Evolutionary conservation across 805 yeast genomes (phyloP).

Genomic region (Priceomyces fermenticarens): DNA sequence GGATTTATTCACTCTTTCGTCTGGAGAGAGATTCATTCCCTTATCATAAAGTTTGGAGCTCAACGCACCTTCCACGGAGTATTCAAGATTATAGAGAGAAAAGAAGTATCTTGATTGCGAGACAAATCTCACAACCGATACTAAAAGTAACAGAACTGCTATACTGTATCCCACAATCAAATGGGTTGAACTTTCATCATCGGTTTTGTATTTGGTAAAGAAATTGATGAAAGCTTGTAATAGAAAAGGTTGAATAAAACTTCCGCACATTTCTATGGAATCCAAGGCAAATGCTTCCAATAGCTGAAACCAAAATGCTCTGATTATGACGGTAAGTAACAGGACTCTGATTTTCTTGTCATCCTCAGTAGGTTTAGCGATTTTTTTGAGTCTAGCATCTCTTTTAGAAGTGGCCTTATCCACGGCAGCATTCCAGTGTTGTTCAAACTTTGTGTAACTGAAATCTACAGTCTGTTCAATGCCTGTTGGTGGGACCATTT

Average conservation of each 20-base stretch:
- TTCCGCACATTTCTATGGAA: constrained; percentile 18
- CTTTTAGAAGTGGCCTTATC: constrained; percentile 9
- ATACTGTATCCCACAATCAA: constrained; percentile 23
- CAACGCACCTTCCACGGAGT: constrained; percentile 17
- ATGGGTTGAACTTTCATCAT: constrained; percentile 8
- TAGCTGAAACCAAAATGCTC: constrained; percentile 13
- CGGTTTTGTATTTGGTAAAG: constrained; percentile 15
- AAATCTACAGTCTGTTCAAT: constrained; percentile 12
- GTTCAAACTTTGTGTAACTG: constrained; percentile 16
- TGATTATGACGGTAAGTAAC: constrained; percentile 18
- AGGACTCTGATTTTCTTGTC: constrained; percentile 16
- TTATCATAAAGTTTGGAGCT: constrained; percentile 25
- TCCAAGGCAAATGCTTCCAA: constrained; percentile 14
- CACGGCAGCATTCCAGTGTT: constrained; percentile 20
- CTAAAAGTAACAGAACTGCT: constrained; percentile 22
- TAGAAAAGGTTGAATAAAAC: constrained; percentile 27
- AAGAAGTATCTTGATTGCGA: constrained; percentile 20
- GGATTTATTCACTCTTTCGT: constrained; percentile 26
- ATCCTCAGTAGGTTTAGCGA: constrained; percentile 7
- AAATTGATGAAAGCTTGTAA: constrained; percentile 26
- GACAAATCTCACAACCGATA: constrained; percentile 20
- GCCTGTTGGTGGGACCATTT: constrained; percentile 64
- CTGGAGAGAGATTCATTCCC: constrained; percentile 28
- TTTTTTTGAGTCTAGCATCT: constrained; percentile 6
- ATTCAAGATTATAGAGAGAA: constrained; percentile 11